Percentiles rank a stretch among this genome's conserved stretches.
These are phyloP conservation scores for Pichia californica DNA, from an alignment of 805 yeast species.

Conservation along the genomic window DNA sequence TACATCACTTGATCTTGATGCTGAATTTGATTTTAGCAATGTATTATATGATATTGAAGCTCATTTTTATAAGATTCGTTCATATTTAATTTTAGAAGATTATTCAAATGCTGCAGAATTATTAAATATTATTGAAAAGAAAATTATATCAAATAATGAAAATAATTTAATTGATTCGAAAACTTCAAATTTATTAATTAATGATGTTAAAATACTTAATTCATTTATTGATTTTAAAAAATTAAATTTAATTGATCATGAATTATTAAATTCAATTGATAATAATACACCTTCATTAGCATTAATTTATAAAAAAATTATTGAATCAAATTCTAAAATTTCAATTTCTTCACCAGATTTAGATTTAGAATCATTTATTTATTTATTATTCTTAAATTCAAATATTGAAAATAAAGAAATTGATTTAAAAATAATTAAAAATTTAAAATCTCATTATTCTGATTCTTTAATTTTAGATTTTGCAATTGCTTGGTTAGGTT, in stretches of 20 bases:
- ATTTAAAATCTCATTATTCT: conserved; percentile 44
- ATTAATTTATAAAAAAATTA: conserved; percentile 18
- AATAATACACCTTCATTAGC: conserved; percentile 21
- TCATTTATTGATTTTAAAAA: conserved; percentile 4
- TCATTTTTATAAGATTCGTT: conserved; percentile 21
- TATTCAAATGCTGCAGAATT: background rate
- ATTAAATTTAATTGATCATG: background rate
- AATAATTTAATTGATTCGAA: conserved; percentile 3
- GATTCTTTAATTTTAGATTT: conserved; percentile 75
- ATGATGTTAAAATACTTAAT: conserved; percentile 4
- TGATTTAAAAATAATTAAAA: background rate
- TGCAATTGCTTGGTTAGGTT: conserved; percentile 61
- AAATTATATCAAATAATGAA: background rate
- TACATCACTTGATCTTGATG: conserved; percentile 14
- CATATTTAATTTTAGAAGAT: conserved; percentile 8
- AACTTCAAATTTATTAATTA: conserved; percentile 1
- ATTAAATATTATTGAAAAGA: background rate
- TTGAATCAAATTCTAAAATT: conserved; percentile 1
- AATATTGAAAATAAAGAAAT: conserved; percentile 32
- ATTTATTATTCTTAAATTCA: conserved; percentile 35
- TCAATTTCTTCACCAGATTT: conserved; percentile 3
- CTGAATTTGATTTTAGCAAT: conserved; percentile 23
- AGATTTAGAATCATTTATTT: conserved; percentile 31
- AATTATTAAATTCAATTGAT: conserved; percentile 13
- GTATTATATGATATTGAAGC: conserved; percentile 23